Conservation (phyloP, 805 yeast genomes). For the Monosporozyma servazzii region DNA sequence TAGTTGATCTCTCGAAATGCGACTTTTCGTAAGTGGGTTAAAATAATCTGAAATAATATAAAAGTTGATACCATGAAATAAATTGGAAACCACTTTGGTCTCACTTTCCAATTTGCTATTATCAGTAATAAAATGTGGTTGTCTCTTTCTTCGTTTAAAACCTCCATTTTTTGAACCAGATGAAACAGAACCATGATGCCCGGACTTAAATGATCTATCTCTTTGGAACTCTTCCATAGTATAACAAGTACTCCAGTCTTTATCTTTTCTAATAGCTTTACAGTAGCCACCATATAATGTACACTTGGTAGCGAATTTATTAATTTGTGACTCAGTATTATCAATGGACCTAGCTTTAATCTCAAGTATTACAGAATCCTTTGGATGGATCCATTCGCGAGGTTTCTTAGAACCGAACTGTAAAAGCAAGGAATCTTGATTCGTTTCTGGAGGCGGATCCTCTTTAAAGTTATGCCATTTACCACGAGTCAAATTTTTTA, state of each 20-base stretch:
- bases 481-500: constrained; percentile 47
- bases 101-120: not conserved
- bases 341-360: constrained; percentile 73
- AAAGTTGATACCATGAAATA: constrained; percentile 42
- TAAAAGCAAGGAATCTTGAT: constrained; percentile 14
- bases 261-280: constrained; percentile 58
- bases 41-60: constrained; percentile 45
- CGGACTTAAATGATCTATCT: constrained; percentile 1
- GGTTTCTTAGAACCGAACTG: constrained; percentile 58
- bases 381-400: constrained; percentile 70
- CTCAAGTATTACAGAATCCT: constrained; percentile 68
- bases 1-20: constrained; percentile 33
- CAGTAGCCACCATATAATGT: constrained; percentile 76
- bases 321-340: constrained; percentile 33
- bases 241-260: constrained; percentile 45
- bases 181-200: not conserved
- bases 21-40: constrained; percentile 7
- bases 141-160: constrained; percentile 28
- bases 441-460: constrained; percentile 32
- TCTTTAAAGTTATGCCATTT: constrained; percentile 46
- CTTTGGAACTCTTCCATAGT: constrained; percentile 41
- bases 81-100: constrained; percentile 14
- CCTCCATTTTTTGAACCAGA: not conserved
- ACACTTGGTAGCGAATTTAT: constrained; percentile 50
- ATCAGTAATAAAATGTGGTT: constrained; percentile 12